Evolutionary conservation across 2,329 filamentous ascomycete species (phyloP).

Genomic region (Hypoxylon sp.): DNA sequence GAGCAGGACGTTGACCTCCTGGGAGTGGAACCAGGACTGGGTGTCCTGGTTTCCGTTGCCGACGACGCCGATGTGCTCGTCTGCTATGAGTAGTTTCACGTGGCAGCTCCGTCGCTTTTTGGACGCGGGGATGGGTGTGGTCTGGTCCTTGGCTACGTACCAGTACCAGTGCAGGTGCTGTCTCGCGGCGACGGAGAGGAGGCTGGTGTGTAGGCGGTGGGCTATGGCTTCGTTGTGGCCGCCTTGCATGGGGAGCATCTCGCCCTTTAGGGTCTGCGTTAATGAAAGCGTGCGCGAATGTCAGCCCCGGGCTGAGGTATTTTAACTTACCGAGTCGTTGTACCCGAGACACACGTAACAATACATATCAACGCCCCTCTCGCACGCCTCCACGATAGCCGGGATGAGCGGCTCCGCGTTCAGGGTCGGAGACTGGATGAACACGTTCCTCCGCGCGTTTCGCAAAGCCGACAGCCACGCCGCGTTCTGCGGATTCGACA

Average conservation of each 20-base stretch:
- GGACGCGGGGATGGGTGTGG: conserved; percentile 69
- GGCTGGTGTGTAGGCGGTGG: conserved; percentile 62
- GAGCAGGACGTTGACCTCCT: conserved; percentile 80
- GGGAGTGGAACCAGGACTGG: conserved; percentile 79
- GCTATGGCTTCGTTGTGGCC: conserved; percentile 79
- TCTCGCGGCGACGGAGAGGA: conserved; percentile 62
- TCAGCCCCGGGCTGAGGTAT: not conserved
- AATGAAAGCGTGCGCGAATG: no score
- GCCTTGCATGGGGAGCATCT: conserved; percentile 78
- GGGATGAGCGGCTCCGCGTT: conserved; percentile 75
- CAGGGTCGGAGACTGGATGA: conserved; percentile 81
- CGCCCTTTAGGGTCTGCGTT: conserved; percentile 67
- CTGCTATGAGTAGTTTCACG: conserved; percentile 79
- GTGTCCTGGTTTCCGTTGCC: conserved; percentile 84
- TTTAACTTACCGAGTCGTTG: conserved; percentile 68
- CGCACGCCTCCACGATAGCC: conserved; percentile 69
- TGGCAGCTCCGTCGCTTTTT: conserved; percentile 75
- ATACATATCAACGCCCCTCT: conserved; percentile 71
- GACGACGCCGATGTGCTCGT: conserved; percentile 73
- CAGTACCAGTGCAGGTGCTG: conserved; percentile 68
- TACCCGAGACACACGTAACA: conserved; percentile 81
- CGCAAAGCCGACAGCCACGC: conserved; percentile 75
- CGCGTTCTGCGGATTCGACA: conserved; percentile 76
- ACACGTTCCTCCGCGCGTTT: conserved; percentile 70
- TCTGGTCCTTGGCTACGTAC: conserved; percentile 80